Evolutionary conservation across 2,329 filamentous ascomycete species (phyloP), one percentile per base, ranked within the genome.

Genomic region (Chaetomium globosum): DNA sequence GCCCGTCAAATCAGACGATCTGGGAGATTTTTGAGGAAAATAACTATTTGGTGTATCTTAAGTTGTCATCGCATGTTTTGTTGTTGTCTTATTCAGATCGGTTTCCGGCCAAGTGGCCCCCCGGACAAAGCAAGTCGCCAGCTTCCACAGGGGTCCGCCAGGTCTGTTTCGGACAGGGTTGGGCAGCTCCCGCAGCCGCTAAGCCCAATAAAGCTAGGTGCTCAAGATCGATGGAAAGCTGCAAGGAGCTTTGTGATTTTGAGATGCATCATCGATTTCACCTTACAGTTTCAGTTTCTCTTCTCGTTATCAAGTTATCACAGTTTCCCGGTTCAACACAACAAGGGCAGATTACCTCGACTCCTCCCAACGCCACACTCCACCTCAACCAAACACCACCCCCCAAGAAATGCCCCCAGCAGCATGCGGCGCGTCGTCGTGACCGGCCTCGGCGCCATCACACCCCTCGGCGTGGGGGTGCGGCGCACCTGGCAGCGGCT

Each of bases 371-470:
- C 39, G 19, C 19, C 49, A 30, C 28, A 33, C 16, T 13, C 19
- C 26, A 52, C 46, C 5, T 6, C 39, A 49, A 33, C 36, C 43
- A 52, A 33, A 21, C 39, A 43, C 57, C 13, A 16, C 39, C 39
- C 39, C 33, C 33, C 8, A 36, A 55, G 74, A 74, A 67, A 81
- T 84, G 81, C 78, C 74, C 39, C 79, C 65, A 71, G 77, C 65
- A 71, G 77, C 73, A 87, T 87, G 82, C 84, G 87, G 75, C 87
- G 91, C 72, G 91, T 95, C 72, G 92, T 94, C 73, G 88, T 95
- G 75, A 95, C 92, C 61, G 91, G 92, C 74, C 82, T 95, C 58
- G 91, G 92, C 68, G 90, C 90, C 75, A 85, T 95, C 72, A 92
- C 91, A 70, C 93, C 93, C 65, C 82, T 97, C 30, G 93, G 91